Base-by-base conservation (phyloP, 176 grass and related monocot genomes). In the Microstegium vimineum region DNA sequence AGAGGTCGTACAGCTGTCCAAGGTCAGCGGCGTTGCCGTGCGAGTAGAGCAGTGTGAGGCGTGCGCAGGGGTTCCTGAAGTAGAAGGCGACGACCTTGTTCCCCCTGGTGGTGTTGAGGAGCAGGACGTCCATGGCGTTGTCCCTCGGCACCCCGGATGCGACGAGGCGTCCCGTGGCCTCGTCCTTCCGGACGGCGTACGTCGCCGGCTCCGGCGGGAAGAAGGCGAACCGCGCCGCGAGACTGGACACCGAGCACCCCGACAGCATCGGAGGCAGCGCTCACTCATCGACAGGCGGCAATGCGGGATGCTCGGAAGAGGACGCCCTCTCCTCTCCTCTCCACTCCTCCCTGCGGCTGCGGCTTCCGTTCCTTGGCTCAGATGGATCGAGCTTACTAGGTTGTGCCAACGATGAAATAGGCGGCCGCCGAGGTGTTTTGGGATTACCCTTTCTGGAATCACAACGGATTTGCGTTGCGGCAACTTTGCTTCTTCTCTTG, bases 11-110 rank as follows among this genome's bases (percentile, higher is more conserved):
- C 77, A 99, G 88, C 77, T 96, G 97, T 5, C 91, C 97, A 13
- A 99, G 93, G 90, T 99, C 97, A 69, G 97, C 93, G 30, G 97
- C 97, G 81, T 99, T 99, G 86, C 97, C 97, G 65, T 99, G 97
- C 36, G 97, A 99, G 82, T 99, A 99, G 76, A 99, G 93, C 77
- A 99, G 77, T 4, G 97, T 99, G 77, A 99, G 85, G 8, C 97
- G 87, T 1, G 97, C 97, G 78, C 65, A 82, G 36, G 97, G 97
- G 69, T 96, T 96, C 82, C 81, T 77, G 65, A 96, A 89, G 82
- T 94, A 99, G 89, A 99, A 99, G 34, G 93, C 97, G 9, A 96
- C 97, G 26, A 99, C 87, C 83, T 94, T 95, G 89, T 57, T 94
- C 17, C 97, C n/a, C 62, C 78, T 87, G 63, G 45, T 89, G 61